Conservation (phyloP, 768 basidiomycete genomes). For the Leucosporidium scottii region DNA sequence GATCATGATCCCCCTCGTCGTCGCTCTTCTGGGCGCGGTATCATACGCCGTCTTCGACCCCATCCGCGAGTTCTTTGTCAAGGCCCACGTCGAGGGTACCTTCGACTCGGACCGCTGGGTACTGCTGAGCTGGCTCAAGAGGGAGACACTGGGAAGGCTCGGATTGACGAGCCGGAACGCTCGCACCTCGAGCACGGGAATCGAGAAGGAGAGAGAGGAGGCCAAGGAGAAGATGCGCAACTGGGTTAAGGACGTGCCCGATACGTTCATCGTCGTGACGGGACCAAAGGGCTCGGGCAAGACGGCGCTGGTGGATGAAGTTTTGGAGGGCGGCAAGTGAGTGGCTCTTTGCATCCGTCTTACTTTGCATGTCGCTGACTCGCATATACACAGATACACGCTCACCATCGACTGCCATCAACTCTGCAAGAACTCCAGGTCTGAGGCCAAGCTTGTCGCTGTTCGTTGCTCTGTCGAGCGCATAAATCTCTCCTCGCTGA, state of each 20-base stretch:
- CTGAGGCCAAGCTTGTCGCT: constrained; percentile 36
- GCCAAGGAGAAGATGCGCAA: constrained; percentile 60
- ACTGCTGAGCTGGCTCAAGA: constrained; percentile 68
- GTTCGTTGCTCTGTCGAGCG: constrained; percentile 6
- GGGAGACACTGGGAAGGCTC: constrained; percentile 53
- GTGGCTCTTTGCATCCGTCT: constrained; percentile 16
- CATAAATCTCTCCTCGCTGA: constrained; percentile 45
- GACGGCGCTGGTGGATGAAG: constrained; percentile 41
- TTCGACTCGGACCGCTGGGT: constrained; percentile 67
- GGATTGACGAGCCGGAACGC: neutral
- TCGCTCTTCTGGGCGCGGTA: constrained; percentile 81
- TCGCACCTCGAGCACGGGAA: constrained; percentile 15
- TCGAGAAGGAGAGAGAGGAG: constrained; percentile 76
- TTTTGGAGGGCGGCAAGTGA: constrained; percentile 41
- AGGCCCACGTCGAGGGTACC: constrained; percentile 73
- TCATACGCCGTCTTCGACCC: constrained; percentile 95
- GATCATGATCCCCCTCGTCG: constrained; percentile 67
- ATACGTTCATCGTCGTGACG: constrained; percentile 46
- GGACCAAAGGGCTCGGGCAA: constrained; percentile 47
- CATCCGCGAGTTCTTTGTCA: constrained; percentile 71
- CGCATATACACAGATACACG: constrained; percentile 49
- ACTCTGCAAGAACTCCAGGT: constrained; percentile 52
- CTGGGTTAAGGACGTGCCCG: constrained; percentile 71
- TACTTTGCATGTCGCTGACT: neutral
- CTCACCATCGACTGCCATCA: constrained; percentile 77